Evolutionary conservation across 495 filamentous ascomycete genomes (phyloP), one percentile per base, ranked within the genome.

Genomic region (Evansstolkia leycettana): DNA sequence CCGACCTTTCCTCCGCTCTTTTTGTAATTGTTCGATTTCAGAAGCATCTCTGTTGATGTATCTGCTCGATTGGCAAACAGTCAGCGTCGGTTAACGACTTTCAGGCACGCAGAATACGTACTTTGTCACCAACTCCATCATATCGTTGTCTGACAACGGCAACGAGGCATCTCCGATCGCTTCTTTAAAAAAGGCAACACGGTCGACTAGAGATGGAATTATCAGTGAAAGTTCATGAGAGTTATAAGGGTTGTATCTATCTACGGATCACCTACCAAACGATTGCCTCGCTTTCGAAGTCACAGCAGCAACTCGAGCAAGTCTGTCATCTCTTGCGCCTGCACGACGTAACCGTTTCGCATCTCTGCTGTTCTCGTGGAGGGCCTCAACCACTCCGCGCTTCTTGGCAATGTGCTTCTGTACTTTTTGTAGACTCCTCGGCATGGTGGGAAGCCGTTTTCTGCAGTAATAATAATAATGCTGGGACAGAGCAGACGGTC

Each of bases 281-380:
- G 76, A 76, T 46, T 75, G 69, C 53, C 85, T 77, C 31, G 63
- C 71, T 51, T 78, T 86, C 42, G 67, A 64, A 43, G 77, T 65
- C 18, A 73, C 64, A 3, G 69, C 52, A 17, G 71, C 67, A 36
- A 85, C 58, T 54, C 73, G 75, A 43, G 72, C 72, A 11, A 94
- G 58, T 51, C 80, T 84, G 42, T 88, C 82, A 43, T 87, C 81
- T 50, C 87, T 68, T 28, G 73, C 67, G 38, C 69, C 69, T 11
- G 86, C 87, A 20, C 75, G 67, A 48, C 83, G 80, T 37, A 95
- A 57, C 29, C 78, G 72, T 44, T 76, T 75, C 7, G 76, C 76
- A 58, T 92, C 82, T 40, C 86, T 69, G 48, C 83, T 90, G 54
- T 83, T 82, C 48, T 84, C 78, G 51, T 95, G 85, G 10, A 95